Percentiles rank a stretch among this genome's conserved stretches.
Conservation (phyloP, 306 rosid genomes). For the Glycyrrhiza uralensis region DNA sequence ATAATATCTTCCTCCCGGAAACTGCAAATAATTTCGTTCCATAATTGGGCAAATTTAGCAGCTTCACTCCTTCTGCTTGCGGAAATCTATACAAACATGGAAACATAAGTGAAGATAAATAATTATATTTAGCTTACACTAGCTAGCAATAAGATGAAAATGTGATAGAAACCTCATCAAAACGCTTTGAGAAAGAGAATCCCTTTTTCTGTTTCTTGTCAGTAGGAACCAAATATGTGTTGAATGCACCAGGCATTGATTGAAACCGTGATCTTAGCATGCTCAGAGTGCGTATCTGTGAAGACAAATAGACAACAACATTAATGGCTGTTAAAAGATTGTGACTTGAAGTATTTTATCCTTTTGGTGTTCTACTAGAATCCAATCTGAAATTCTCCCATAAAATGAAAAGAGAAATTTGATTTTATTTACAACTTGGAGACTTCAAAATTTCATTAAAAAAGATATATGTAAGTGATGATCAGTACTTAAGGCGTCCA, state of each 20-base stretch:
- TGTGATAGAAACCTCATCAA: slow-evolving; percentile 65
- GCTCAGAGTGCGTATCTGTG: slow-evolving; percentile 86
- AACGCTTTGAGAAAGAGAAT: slow-evolving; percentile 78
- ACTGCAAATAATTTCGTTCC: slow-evolving; percentile 97
- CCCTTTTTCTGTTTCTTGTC: slow-evolving; percentile 68
- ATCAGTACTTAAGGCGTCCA: neutral
- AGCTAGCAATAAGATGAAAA: slow-evolving; percentile 17
- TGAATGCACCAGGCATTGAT: slow-evolving; percentile 96
- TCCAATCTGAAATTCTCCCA: slow-evolving; percentile 4
- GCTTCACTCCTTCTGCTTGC: slow-evolving; percentile 94
- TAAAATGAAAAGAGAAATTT: neutral
- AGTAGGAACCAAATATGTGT: slow-evolving; percentile 86
- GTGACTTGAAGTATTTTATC: neutral
- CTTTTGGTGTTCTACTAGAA: slow-evolving; percentile 9
- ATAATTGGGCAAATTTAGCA: slow-evolving; percentile 93
- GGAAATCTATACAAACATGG: slow-evolving; percentile 51
- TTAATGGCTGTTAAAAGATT: slow-evolving; percentile 2
- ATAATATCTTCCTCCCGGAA: slow-evolving; percentile 96
- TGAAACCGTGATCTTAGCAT: slow-evolving; percentile 96
- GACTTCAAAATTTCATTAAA: neutral
- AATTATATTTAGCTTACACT: slow-evolving; percentile 7
- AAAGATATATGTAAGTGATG: neutral
- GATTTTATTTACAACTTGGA: neutral
- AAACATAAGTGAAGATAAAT: slow-evolving; percentile 24
- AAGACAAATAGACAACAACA: slow-evolving; percentile 21